Base-by-base conservation (phyloP, 495 filamentous ascomycete genomes). In the Pseudoneurospora amorphoporcata region DNA sequence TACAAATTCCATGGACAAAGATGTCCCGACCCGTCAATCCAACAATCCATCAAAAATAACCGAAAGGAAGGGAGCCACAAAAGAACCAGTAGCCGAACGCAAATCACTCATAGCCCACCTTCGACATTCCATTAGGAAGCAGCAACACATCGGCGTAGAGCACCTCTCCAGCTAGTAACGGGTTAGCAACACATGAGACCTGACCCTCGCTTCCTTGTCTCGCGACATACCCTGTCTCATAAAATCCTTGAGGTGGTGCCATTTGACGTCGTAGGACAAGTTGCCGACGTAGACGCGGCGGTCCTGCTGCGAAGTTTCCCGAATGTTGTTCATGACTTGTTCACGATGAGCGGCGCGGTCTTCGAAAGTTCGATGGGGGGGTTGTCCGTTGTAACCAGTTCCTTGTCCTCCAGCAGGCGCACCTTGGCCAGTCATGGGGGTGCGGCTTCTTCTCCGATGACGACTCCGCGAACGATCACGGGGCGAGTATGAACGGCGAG, bases 101-200 rank as follows among this genome's bases (percentile, higher is more conserved):
- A 88, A 89, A 89, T 94, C 89, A 90, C 88, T 84, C 84, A 89
- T 93, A 92, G 92, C 94, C 93, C 94, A 98, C 95, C 96, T 99
- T 99, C 92, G 95, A 98, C 95, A 99, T 99, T 94, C 95, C 95
- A 90, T 99, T 99, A 81, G 96, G 96, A 94, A 99, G 94, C 84
- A 97, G 88, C 84, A 99, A 91, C 80, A 99, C 95, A 89, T 99
- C 95, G 89, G 95, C 95, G 85, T 96, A 99, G 86, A 98, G 90
- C 85, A 98, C 96, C 82, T 98, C 95, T 88, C 95, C 95, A 87
- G 95, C 95, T 99, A 83, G 79, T 78, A 70, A 71, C 65, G 70
- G 68, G 72, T 77, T 68, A 78, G 77, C 43, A 8, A 39, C 29
- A 68, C 19, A 68, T 76, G 72, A 73, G 73, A 71, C 45, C 35